Conservation (phyloP, 1,139 yeast species). For the Blastobotrys indianensis region DNA sequence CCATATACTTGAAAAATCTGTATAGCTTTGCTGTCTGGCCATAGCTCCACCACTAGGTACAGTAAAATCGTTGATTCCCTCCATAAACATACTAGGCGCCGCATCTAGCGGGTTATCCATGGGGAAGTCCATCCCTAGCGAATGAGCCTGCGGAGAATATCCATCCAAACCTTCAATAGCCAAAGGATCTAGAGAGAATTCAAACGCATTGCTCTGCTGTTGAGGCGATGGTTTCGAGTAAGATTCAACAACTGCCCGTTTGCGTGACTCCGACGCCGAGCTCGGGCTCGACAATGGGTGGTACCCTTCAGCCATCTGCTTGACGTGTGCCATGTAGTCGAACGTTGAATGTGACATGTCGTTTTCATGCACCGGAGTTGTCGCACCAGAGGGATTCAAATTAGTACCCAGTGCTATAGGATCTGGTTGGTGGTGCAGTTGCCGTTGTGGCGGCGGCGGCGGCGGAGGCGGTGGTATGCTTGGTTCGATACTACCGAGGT, state of each 20-base stretch:
- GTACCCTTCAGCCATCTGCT: slow-evolving; percentile 1
- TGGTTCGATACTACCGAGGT: no score
- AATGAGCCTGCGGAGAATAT: slow-evolving; percentile 2
- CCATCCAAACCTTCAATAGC: slow-evolving; percentile 33
- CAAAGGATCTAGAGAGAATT: slow-evolving; percentile 32
- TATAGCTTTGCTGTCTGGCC: slow-evolving; percentile 6
- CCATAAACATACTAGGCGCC: background rate
- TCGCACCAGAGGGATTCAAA: no score
- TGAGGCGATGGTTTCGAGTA: background rate
- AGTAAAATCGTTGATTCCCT: slow-evolving; percentile 6
- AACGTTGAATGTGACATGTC: background rate
- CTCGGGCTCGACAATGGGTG: background rate
- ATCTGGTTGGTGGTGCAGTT: background rate
- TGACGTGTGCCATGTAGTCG: background rate
- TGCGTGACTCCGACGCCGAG: slow-evolving; percentile 2
- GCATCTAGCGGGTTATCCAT: background rate
- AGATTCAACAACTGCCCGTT: background rate
- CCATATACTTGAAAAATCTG: slow-evolving; percentile 6
- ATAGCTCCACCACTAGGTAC: slow-evolving; percentile 10
- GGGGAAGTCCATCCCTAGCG: background rate
- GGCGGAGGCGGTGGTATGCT: background rate
- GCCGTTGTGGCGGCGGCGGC: background rate
- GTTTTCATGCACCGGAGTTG: background rate
- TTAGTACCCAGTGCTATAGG: no score
- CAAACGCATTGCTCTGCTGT: slow-evolving; percentile 18